These are phyloP conservation scores for Cladophialophora yegresii DNA, from an alignment of 2,329 filamentous ascomycete species.

Conservation along the genomic window DNA sequence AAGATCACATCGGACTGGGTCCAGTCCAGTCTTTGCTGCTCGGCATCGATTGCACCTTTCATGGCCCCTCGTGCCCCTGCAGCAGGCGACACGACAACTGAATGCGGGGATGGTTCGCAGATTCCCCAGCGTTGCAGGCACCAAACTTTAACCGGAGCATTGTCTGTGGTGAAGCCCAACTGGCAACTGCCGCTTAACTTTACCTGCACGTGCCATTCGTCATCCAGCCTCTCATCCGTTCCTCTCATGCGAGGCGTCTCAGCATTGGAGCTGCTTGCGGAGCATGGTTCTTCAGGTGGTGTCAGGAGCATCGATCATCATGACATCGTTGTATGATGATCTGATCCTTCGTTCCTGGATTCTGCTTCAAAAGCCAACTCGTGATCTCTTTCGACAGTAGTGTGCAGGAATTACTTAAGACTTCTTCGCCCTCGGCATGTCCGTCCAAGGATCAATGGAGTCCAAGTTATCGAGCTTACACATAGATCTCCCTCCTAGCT, in stretches of 20 bases:
- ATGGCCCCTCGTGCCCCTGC: neutral
- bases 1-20: neutral
- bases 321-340: conserved; percentile 21
- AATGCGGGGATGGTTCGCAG: conserved; percentile 16
- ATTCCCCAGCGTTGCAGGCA: neutral
- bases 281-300: conserved; percentile 11
- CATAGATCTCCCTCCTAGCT: conserved; percentile 31
- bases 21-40: neutral
- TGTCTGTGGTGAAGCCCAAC: neutral
- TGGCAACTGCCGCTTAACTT: conserved; percentile 8
- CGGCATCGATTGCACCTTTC: neutral
- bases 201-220: conserved; percentile 9
- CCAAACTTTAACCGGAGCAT: conserved; percentile 8
- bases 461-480: conserved; percentile 30
- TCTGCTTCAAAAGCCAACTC: neutral
- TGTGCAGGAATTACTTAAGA: neutral
- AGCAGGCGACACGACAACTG: neutral
- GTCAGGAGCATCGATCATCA: conserved; percentile 11
- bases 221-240: neutral
- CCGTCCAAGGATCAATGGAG: conserved; percentile 25
- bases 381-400: neutral
- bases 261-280: conserved; percentile 14
- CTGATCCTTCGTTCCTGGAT: conserved; percentile 14
- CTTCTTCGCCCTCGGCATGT: neutral
- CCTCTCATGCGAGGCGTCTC: conserved; percentile 14